A percentile compares a stretch with the other conserved stretches of the same genome.
Conservation (phyloP, 768 basidiomycete species). For the Agaricus blazei region DNA sequence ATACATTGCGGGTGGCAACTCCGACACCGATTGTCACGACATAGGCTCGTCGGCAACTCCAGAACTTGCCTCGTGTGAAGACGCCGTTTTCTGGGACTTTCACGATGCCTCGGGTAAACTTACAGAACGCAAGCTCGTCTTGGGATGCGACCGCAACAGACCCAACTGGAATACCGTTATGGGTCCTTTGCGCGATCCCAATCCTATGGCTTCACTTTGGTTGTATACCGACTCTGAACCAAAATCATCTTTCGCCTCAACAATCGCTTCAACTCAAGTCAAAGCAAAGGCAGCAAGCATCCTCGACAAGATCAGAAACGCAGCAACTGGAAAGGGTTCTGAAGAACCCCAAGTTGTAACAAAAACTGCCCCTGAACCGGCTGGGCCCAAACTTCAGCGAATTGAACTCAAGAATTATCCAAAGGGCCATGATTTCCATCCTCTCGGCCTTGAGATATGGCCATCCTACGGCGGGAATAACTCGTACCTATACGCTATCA, state of each 20-base stretch:
- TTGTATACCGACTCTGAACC: conserved; percentile 28
- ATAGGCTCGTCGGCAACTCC: conserved; percentile 26
- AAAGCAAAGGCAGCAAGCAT: conserved; percentile 10
- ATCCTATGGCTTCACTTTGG: conserved; percentile 59
- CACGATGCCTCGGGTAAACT: conserved; percentile 32
- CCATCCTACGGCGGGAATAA: conserved; percentile 42
- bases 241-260: neutral
- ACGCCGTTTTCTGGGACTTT: conserved; percentile 62
- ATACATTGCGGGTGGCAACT: conserved; percentile 49
- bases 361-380: neutral
- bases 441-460: conserved; percentile 58
- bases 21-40: conserved; percentile 37
- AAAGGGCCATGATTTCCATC: conserved; percentile 58
- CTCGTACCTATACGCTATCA: conserved; percentile 61
- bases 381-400: conserved; percentile 26
- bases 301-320: conserved; percentile 9
- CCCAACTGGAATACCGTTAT: conserved; percentile 73
- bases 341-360: neutral
- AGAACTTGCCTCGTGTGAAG: conserved; percentile 54
- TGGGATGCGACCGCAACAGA: conserved; percentile 51
- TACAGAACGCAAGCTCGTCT: conserved; percentile 38
- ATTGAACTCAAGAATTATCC: conserved; percentile 52
- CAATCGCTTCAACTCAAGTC: neutral
- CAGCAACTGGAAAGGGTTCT: neutral
- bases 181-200: conserved; percentile 61